Percentiles rank a stretch among this genome's conserved stretches.
phyloP scores from a whole-genome alignment of 192 early-diverging fungal genomes.

The Allomyces javanicus region DNA sequence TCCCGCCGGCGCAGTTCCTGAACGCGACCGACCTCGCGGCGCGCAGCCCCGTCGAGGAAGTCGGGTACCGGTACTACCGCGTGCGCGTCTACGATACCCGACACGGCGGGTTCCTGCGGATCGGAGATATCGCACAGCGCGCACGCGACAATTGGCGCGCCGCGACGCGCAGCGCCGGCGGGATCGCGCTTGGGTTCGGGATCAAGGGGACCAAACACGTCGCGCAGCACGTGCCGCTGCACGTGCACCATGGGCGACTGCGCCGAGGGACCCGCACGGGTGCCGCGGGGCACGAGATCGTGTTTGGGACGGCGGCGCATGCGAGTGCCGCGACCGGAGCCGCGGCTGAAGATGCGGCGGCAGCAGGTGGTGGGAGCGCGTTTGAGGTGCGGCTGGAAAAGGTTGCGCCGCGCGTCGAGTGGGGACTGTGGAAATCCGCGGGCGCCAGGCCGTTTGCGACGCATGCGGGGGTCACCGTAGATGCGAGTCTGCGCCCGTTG shows the following conservation, averaged over 20 bases:
- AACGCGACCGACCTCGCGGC: neutral
- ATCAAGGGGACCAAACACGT: neutral
- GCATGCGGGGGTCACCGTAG: neutral
- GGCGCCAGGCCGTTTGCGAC: neutral
- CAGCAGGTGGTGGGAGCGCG: neutral
- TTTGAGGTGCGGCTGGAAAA: neutral
- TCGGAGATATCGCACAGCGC: neutral
- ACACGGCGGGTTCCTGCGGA: neutral
- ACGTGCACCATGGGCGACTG: neutral
- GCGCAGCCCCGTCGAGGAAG: neutral
- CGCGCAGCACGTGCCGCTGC: neutral
- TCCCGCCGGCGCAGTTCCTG: neutral
- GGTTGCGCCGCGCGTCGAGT: neutral
- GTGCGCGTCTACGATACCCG: neutral
- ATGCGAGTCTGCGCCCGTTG: neutral
- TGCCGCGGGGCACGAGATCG: neutral
- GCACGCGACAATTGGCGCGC: neutral
- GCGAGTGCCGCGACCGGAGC: neutral
- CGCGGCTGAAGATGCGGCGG: neutral
- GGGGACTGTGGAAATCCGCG: neutral
- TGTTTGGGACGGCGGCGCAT: neutral
- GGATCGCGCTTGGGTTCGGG: neutral
- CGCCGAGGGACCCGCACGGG: neutral
- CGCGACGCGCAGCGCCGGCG: neutral
- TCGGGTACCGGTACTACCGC: neutral